Base-by-base conservation (phyloP, 257 asterid species). In the Scutellaria minor region DNA sequence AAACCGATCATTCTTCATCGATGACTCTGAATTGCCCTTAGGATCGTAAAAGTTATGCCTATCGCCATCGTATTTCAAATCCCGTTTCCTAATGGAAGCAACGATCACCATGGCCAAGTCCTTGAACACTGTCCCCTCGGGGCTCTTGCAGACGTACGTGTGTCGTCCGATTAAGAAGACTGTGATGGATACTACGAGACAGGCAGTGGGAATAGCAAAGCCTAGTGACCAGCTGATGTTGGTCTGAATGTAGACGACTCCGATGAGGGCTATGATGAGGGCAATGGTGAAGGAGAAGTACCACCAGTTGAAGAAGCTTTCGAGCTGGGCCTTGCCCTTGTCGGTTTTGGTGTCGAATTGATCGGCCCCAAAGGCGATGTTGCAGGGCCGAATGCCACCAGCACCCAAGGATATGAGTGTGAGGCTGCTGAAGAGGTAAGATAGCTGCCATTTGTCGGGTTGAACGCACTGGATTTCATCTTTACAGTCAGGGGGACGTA, bases 281-380 rank as follows among this genome's bases (percentile, higher is more conserved):
- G 95, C 98, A 15, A 85, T 31, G 4, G 98, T 89, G 82, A 92
- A 92, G 7, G 94, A 86, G 7, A 92, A 79, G 76, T 86, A 92
- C 98, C 98, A 92, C 98, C 96, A 92, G 55, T 90, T 87, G 83
- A 90, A 88, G 90, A 92, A 92, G 81, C 87, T 84, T 73, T 85
- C 88, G 18, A 92, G 92, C 7, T 87, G 92, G 57, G 84, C 41
- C 53, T 84, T 77, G 0, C 98, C 98, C 73, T 84, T 85, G 6
- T 79, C 69, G 0, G 98, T 92, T 53, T 78, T 83, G 3, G 94
- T 86, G 37, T 92, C 90, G 37, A 92, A 90, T n/a, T 92, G 98
- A 72, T 92, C 98, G 39, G 98, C 94, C 0, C 98, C 98, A 42
- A 92, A 92, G 56, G 98, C 96, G 9, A 90, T 88, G 89, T 90